Conservation (phyloP, 495 filamentous ascomycete genomes). For the Neurospora sp. region DNA sequence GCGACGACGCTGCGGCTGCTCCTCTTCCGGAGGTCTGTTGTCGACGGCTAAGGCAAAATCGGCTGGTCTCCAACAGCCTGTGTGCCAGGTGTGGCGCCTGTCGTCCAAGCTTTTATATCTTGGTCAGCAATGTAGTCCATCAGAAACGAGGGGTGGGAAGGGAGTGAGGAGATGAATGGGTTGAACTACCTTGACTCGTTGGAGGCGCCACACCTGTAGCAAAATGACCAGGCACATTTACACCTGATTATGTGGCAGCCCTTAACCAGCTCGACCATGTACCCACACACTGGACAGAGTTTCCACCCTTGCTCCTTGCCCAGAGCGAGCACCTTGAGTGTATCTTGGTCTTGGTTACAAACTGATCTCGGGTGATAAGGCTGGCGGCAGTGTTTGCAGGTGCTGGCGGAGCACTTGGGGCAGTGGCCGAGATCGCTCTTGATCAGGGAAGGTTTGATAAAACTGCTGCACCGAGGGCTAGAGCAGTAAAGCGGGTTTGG, state of each 20-base stretch:
- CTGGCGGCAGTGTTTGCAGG: background rate
- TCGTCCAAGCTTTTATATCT: background rate
- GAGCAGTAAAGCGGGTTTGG: slow-evolving; percentile 2
- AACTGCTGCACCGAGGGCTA: background rate
- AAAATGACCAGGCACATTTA: slow-evolving; percentile 2
- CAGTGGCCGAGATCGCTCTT: background rate
- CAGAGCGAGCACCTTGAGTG: background rate
- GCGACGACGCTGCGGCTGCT: background rate
- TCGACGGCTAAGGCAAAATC: background rate
- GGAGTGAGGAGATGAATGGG: background rate
- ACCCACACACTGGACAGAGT: background rate
- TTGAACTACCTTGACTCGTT: background rate
- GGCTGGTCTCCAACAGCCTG: background rate
- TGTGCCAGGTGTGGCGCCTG: background rate
- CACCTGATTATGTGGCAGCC: slow-evolving; percentile 2
- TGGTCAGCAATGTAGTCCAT: background rate
- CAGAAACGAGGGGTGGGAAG: background rate
- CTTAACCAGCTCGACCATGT: background rate
- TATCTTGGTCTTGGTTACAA: slow-evolving; percentile 3
- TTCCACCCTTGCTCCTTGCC: slow-evolving; percentile 2
- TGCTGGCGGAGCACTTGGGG: background rate
- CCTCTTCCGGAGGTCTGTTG: background rate
- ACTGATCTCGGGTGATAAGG: background rate
- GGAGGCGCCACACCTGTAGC: background rate
- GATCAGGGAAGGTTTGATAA: background rate